These are phyloP conservation scores for Mortierella sp. DNA, from an alignment of 371 early-diverging fungal species.

Conservation along the genomic window DNA sequence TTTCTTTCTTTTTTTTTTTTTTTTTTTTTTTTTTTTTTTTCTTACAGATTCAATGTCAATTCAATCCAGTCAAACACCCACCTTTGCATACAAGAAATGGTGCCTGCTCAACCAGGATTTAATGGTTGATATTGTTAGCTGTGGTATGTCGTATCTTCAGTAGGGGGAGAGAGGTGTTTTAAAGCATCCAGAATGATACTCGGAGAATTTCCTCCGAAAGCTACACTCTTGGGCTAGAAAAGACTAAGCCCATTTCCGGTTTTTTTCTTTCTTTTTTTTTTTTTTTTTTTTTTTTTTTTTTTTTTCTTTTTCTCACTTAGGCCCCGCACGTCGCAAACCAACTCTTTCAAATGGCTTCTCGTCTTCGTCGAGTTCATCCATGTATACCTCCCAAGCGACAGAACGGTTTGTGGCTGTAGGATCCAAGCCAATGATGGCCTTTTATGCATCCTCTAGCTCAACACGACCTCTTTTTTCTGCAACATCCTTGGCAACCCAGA, in stretches of 20 bases:
- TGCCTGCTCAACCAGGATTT: conserved; percentile 63
- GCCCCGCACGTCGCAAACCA: conserved; percentile 45
- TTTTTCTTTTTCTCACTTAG: conserved; percentile 16
- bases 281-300: not conserved
- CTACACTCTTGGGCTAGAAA: too few species aligned
- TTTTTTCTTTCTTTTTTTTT: not conserved
- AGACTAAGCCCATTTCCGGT: too few species aligned
- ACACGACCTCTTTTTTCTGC: conserved; percentile 66
- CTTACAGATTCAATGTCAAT: conserved; percentile 18
- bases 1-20: not conserved
- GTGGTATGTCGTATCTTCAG: conserved; percentile 50
- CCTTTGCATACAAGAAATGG: conserved; percentile 72
- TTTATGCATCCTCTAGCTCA: conserved; percentile 65
- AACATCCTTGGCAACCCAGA: conserved; percentile 67
- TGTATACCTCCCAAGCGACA: conserved; percentile 59
- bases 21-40: not conserved
- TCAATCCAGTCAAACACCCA: conserved; percentile 61
- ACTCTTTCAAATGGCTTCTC: conserved; percentile 41
- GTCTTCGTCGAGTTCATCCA: conserved; percentile 43
- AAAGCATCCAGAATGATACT: too few species aligned
- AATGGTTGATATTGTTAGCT: conserved; percentile 61
- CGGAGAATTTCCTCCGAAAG: too few species aligned
- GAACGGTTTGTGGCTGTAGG: conserved; percentile 69
- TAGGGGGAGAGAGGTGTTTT: too few species aligned
- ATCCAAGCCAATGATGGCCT: conserved; percentile 65